These are phyloP conservation scores for Rhododendron williamsianum DNA, from an alignment of 148 eudicot species.

Conservation along the genomic window DNA sequence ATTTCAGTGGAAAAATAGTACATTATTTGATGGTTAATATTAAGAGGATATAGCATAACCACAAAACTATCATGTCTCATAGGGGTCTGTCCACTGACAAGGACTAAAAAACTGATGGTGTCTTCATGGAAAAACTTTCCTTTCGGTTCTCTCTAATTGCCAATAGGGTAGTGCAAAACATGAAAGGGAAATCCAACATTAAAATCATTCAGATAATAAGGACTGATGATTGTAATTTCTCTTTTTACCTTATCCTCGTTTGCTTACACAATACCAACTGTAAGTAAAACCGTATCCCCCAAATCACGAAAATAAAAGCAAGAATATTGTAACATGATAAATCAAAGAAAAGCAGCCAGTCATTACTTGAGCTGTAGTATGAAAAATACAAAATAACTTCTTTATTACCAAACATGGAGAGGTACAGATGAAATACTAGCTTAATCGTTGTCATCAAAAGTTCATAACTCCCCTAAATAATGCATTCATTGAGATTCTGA, in stretches of 20 bases:
- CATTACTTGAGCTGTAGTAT: too few relatives aligned
- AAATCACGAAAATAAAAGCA: not conserved
- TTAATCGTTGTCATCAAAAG: not conserved
- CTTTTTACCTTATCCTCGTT: constrained; percentile 14
- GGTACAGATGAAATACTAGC: not conserved
- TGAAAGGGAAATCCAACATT: not conserved
- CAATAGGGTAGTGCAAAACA: not conserved
- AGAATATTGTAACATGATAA: not conserved
- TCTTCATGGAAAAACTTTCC: not conserved
- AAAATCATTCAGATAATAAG: not conserved
- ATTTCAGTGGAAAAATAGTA: not conserved
- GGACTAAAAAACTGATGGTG: not conserved
- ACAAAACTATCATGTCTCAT: not conserved
- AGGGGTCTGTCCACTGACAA: not conserved
- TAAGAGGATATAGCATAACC: not conserved
- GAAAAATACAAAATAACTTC: not conserved
- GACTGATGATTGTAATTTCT: constrained; percentile 3
- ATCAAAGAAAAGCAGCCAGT: not conserved
- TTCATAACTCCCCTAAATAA: not conserved
- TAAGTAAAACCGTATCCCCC: not conserved
- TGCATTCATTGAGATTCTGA: not conserved
- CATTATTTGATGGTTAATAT: not conserved
- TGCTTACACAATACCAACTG: not conserved
- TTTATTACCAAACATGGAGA: not conserved
- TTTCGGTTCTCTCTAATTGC: not conserved